phyloP scores from a whole-genome alignment of 2,329 filamentous ascomycete species.

The Leptographium lundbergii region DNA sequence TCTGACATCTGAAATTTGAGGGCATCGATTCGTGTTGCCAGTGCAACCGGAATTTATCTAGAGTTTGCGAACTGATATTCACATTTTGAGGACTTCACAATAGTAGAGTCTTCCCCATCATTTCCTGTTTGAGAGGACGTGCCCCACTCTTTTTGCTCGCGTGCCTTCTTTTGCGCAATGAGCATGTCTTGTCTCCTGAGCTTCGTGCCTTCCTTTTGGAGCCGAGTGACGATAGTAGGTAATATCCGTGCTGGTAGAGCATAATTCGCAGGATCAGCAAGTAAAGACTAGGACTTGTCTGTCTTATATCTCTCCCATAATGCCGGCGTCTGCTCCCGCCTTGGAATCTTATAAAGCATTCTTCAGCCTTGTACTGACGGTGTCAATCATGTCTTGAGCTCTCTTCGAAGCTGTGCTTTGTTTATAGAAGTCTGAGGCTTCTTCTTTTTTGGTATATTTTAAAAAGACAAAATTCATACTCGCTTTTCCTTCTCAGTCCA shows the following conservation, averaged over 20 bases:
- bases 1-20: neutral
- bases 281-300: neutral
- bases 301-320: neutral
- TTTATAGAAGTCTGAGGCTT: neutral
- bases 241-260: neutral
- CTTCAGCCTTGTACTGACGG: neutral
- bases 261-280: neutral
- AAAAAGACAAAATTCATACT: neutral
- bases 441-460: neutral
- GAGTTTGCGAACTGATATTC: neutral
- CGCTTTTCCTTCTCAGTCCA: neutral
- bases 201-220: neutral
- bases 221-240: neutral
- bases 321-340: neutral
- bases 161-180: neutral
- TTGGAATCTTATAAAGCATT: neutral
- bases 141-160: neutral
- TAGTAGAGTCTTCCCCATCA: neutral
- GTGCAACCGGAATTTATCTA: neutral
- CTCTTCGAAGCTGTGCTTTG: neutral
- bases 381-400: constrained; percentile 1
- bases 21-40: neutral
- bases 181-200: neutral
- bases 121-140: neutral
- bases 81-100: too few species aligned